Evolutionary conservation across 331 rosid genomes (phyloP).

Genomic region (Spiraea crenata): DNA sequence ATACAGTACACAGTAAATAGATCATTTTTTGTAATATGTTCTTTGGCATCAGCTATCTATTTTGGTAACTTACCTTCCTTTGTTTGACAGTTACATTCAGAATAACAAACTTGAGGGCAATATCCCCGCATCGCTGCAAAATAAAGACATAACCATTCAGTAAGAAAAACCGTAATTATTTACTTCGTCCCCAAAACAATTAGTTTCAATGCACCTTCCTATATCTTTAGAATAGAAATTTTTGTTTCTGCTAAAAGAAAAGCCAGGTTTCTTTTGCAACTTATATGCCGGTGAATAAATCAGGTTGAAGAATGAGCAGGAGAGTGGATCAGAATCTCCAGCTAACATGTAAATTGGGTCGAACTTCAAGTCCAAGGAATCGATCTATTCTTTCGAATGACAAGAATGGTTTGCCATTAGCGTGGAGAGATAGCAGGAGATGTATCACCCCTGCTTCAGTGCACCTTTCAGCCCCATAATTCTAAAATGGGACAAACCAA

Average conservation of each 20-base stretch:
- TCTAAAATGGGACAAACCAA: not conserved
- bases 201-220: not conserved
- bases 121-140: conserved; percentile 20
- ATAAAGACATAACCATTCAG: conserved; percentile 37
- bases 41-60: not conserved
- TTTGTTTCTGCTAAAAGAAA: not conserved
- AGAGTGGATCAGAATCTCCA: not conserved
- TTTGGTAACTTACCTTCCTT: conserved; percentile 10
- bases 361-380: not conserved
- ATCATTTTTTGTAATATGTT: not conserved
- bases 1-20: not conserved
- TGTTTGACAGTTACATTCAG: conserved; percentile 38
- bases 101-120: conserved; percentile 30
- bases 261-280: not conserved
- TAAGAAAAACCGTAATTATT: conserved; percentile 26
- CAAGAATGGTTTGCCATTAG: not conserved
- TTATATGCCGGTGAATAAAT: not conserved
- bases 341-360: not conserved
- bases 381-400: not conserved
- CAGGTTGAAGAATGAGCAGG: conserved; percentile 8
- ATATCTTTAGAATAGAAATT: not conserved
- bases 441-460: not conserved
- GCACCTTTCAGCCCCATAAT: not conserved
- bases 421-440: conserved; percentile 2
- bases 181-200: not conserved